These are phyloP conservation scores for Kockovaella imperatae DNA, from an alignment of 768 basidiomycete genomes.

Conservation along the genomic window DNA sequence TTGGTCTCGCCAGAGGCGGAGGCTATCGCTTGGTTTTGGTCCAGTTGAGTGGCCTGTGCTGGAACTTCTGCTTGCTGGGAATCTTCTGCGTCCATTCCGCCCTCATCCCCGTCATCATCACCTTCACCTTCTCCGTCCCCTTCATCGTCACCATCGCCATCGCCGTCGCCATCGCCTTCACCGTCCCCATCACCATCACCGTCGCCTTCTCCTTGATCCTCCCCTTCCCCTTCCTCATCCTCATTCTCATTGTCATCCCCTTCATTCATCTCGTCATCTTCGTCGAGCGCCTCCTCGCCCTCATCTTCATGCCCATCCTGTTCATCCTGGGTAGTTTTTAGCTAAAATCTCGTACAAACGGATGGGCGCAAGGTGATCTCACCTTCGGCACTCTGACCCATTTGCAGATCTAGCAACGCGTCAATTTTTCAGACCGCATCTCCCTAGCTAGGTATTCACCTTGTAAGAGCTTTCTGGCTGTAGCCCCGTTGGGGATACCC, in stretches of 20 bases:
- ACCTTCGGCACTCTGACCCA: constrained; percentile 30
- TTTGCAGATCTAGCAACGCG: constrained; percentile 28
- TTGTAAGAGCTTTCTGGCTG: constrained; percentile 36
- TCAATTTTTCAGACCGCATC: neutral
- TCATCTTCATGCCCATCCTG: neutral
- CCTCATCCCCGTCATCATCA: constrained; percentile 6
- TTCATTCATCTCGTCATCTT: constrained; percentile 22
- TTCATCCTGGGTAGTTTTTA: neutral
- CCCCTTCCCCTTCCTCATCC: constrained; percentile 12
- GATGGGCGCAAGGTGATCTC: neutral
- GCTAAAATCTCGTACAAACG: neutral
- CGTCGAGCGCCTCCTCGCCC: constrained; percentile 12
- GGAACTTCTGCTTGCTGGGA: constrained; percentile 4
- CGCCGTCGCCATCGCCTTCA: neutral
- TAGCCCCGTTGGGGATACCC: constrained; percentile 33
- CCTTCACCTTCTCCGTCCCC: neutral
- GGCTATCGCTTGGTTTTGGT: too few species aligned
- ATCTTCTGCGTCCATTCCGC: constrained; percentile 4
- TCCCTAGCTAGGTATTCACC: constrained; percentile 7
- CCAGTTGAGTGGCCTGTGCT: too few species aligned
- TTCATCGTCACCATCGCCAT: neutral
- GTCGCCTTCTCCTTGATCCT: constrained; percentile 17
- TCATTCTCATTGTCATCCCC: constrained; percentile 11
- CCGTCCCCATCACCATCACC: constrained; percentile 9
- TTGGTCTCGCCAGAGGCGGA: too few species aligned